Evolutionary conservation across 345 rosid species (phyloP), one percentile per base, ranked within the genome.

Genomic region (Ceriops tagal): DNA sequence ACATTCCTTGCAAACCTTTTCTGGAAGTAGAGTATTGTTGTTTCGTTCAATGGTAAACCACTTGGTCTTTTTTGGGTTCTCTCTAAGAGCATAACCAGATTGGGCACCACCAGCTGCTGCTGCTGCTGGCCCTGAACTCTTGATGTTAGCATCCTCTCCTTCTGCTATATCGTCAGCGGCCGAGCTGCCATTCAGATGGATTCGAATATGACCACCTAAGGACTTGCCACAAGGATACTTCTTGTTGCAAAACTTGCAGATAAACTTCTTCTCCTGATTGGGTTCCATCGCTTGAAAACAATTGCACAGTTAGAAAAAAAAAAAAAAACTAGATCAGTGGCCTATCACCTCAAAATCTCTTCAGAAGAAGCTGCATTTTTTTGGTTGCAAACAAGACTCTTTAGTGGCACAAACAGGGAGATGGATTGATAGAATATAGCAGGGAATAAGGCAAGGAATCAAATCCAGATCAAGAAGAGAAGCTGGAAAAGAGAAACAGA

Each of bases 121-220:
- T 76, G 47, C 21, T 24, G 8, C 10, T 39, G 22, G 66, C 66
- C 59, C 75, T 28, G 72, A 34, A 62, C 66, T 68, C 71, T 71
- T 77, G 73, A 78, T 69, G 62, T 80, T 78, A 61, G 76, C 52
- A 19, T 75, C 87, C 52, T 74, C 84, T 1, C 73, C 87, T 64
- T 75, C 81, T 39, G 80, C 73, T 72, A 58, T 11, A n/a, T 39
- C 34, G 47, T 46, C 59, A 28, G 15, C 32, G 74, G 61, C 56
- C 65, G 84, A 83, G 57, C 51, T 66, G 27, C 71, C 70, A 73
- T 79, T 85, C 79, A 77, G 81, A 72, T 92, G 98, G 82, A 91
- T 88, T 83, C 96, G 86, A 66, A 92, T 84, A 75, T 92, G 98
- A 63, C 98, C 95, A 49, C 98, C 96, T 19, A 92, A 84, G 62